Percentiles rank a stretch among this genome's conserved stretches.
These are phyloP conservation scores for Gautieria morchelliformis DNA, from an alignment of 768 basidiomycete species.

Conservation along the genomic window DNA sequence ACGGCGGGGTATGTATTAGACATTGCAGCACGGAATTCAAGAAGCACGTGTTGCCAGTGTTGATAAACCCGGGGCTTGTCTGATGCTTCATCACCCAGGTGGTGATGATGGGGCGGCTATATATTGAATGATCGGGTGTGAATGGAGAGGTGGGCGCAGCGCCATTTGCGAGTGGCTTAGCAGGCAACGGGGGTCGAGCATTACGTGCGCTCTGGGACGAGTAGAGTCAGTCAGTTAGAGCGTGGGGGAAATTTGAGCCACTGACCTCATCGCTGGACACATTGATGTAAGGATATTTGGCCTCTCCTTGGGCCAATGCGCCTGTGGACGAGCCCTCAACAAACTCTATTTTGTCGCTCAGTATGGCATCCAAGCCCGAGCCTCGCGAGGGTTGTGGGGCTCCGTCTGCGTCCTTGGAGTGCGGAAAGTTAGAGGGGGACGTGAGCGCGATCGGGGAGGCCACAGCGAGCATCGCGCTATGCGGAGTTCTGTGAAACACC, in stretches of 20 bases:
- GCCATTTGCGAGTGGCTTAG: no score
- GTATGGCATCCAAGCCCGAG: constrained; percentile 27
- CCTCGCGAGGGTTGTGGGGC: constrained; percentile 70
- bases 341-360: constrained; percentile 45
- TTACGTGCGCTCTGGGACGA: constrained; percentile 15
- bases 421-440: not conserved
- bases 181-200: no score
- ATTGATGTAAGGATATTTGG: constrained; percentile 78
- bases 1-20: constrained; percentile 83
- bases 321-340: constrained; percentile 79
- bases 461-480: constrained; percentile 10
- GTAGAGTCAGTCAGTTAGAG: not conserved
- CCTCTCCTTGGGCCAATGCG: constrained; percentile 56
- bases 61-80: constrained; percentile 60
- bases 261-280: constrained; percentile 28
- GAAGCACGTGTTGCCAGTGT: constrained; percentile 92
- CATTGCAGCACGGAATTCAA: constrained; percentile 88
- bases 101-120: constrained; percentile 46
- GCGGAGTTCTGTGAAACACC: not conserved
- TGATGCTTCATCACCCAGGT: constrained; percentile 46
- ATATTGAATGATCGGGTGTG: constrained; percentile 23
- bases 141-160: constrained; percentile 13
- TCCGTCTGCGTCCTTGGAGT: constrained; percentile 31
- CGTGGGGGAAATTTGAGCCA: not conserved
- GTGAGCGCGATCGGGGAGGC: constrained; percentile 1